Evolutionary conservation across 495 filamentous ascomycete species (phyloP), one percentile per base, ranked within the genome.

Genomic region (Aspergillus bridgeri): DNA sequence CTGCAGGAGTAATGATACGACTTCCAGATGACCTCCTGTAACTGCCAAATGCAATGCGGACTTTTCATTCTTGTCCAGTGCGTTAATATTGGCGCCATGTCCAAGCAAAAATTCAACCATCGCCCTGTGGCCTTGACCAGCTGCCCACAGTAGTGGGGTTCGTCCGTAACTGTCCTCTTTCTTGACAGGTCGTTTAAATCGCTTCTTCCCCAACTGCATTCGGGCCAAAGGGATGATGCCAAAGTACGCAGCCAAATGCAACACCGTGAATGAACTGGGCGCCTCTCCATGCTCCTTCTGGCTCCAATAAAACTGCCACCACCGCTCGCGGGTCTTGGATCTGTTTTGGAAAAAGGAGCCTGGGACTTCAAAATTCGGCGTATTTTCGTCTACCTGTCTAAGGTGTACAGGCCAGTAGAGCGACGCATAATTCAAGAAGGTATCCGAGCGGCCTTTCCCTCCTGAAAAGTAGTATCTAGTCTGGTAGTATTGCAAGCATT

Each of bases 161-260:
- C 25, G 61, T 44, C 61, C 61, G 33, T 57, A 53, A 23, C 54
- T 57, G 53, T 64, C 57, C 33, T 56, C 57, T 52, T 48, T 60
- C 46, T 62, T 61, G 49, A 62, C 57, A 43, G 60, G 51, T 25
- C 57, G 63, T 60, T 42, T 19, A 64, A 66, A 52, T 53, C 62
- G 5, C 33, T 44, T 53, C 58, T 68, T 48, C 47, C 68, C 63
- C 55, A 65, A 24, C 55, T 64, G 68, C n/a, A n/a, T n/a, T n/a
- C n/a, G n/a, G 19, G 60, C 63, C 63, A 60, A 66, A 42, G 53
- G 11, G 51, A 66, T 25, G 29, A 63, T 71, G 42, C 70, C 70
- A 58, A 73, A 60, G 60, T 65, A 75, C 29, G 70, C 68, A 53
- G 72, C 70, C 24, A 75, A 61, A 67, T 75, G 72, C 65, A 75